Conservation (phyloP, 371 early-diverging fungal species). For the Dichotomocladium elegans region DNA sequence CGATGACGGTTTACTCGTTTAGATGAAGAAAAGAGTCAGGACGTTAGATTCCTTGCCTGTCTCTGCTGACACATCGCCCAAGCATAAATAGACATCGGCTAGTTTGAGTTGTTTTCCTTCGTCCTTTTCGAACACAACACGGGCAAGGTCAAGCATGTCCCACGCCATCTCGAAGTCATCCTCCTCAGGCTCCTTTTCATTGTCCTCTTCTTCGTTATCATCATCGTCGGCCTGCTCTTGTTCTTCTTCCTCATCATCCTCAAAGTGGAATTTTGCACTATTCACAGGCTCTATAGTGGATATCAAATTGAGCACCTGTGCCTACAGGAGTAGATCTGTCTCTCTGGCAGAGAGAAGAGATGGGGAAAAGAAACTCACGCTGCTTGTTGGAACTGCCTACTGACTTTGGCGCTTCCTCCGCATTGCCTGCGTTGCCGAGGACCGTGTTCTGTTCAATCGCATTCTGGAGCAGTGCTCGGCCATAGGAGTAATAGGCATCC, state of each 20-base stretch:
- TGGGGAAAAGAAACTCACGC: no score
- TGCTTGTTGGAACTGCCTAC: no score
- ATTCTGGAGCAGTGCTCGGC: constrained; percentile 71
- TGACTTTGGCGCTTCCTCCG: neutral
- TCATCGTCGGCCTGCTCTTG: constrained; percentile 43
- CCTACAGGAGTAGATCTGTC: neutral
- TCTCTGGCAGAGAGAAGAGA: no score
- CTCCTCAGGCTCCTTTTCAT: constrained; percentile 42
- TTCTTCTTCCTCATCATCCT: constrained; percentile 40
- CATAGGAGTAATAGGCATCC: constrained; percentile 76
- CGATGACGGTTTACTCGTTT: no score
- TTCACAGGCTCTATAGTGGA: constrained; percentile 24
- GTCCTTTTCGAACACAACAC: constrained; percentile 71
- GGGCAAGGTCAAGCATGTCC: constrained; percentile 84
- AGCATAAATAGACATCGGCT: constrained; percentile 67
- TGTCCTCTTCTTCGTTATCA: constrained; percentile 25
- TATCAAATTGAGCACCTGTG: no score
- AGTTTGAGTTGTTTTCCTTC: constrained; percentile 60
- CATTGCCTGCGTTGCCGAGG: constrained; percentile 50
- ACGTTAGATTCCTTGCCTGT: constrained; percentile 61
- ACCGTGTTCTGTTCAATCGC: constrained; percentile 76
- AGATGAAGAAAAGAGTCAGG: no score
- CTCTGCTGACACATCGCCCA: constrained; percentile 87
- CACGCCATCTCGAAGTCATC: constrained; percentile 89
- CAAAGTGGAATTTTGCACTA: constrained; percentile 49